phyloP scores from a whole-genome alignment of 2,329 filamentous ascomycete species.

The Sporothrix schenckii region DNA sequence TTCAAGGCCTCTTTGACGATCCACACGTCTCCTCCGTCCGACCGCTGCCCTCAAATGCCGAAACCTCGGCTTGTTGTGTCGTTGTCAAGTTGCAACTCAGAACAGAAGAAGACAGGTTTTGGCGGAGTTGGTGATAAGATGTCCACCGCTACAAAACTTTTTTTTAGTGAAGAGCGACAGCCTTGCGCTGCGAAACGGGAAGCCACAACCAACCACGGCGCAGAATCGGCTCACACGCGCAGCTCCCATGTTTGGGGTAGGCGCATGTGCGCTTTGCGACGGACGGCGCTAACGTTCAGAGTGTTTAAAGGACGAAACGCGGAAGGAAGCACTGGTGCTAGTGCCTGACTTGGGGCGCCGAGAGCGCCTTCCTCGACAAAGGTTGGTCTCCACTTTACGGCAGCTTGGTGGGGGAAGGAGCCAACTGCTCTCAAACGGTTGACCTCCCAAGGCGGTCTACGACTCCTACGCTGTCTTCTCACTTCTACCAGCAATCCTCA shows the following conservation, averaged over 20 bases:
- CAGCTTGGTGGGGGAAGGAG: conserved; percentile 26
- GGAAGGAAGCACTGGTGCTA: conserved; percentile 21
- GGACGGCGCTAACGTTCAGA: conserved; percentile 4
- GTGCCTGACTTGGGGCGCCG: conserved; percentile 3
- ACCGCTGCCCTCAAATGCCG: background rate
- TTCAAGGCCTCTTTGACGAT: background rate
- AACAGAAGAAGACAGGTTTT: background rate
- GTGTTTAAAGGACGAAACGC: background rate
- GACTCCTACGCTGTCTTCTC: background rate
- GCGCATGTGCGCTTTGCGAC: background rate
- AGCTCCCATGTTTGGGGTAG: background rate
- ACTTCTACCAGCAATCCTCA: background rate
- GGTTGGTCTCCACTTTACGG: conserved; percentile 1
- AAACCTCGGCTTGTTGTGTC: background rate
- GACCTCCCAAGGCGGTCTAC: conserved; percentile 16
- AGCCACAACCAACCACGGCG: conserved; percentile 31
- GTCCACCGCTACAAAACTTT: conserved; percentile 12
- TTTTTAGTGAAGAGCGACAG: conserved; percentile 27
- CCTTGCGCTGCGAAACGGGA: conserved; percentile 26
- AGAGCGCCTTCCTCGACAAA: conserved; percentile 1
- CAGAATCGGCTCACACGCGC: conserved; percentile 30
- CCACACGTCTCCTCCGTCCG: background rate
- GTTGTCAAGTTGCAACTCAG: background rate
- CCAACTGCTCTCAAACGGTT: background rate
- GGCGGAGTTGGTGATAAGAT: background rate